A percentile compares a stretch with the other conserved stretches of the same genome.
phyloP scores from a whole-genome alignment of 1,284 basidiomycete genomes.

The Cerioporus squamosus region DNA sequence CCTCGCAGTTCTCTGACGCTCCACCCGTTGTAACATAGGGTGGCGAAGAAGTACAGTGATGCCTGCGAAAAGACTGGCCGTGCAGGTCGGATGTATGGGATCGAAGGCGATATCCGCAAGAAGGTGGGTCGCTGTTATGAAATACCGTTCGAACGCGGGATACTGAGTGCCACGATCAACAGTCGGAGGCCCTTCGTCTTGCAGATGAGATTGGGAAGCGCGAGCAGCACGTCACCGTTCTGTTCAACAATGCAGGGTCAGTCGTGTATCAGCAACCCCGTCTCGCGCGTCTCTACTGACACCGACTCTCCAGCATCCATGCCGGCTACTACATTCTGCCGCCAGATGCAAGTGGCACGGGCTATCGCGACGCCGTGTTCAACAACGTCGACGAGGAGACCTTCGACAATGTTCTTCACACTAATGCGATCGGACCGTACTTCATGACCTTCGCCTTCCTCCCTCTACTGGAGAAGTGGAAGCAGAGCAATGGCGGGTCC shows the following conservation, averaged over 20 bases:
- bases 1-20: not conserved
- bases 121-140: slow-evolving; percentile 39
- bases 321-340: slow-evolving; percentile 36
- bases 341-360: slow-evolving; percentile 37
- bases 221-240: slow-evolving; percentile 47
- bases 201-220: slow-evolving; percentile 46
- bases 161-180: not conserved
- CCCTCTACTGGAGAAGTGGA: slow-evolving; percentile 53
- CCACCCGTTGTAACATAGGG: slow-evolving; percentile 26
- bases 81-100: slow-evolving; percentile 44
- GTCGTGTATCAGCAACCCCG: not conserved
- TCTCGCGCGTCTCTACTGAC: not conserved
- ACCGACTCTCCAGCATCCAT: not conserved
- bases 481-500: slow-evolving; percentile 22
- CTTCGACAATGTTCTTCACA: slow-evolving; percentile 43
- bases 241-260: slow-evolving; percentile 45
- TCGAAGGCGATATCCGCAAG: slow-evolving; percentile 48
- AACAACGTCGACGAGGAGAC: slow-evolving; percentile 42
- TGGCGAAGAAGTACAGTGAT: slow-evolving; percentile 43
- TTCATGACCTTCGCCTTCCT: slow-evolving; percentile 57
- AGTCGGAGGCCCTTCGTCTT: slow-evolving; percentile 52
- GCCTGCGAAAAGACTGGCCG: slow-evolving; percentile 35
- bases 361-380: slow-evolving; percentile 43
- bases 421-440: slow-evolving; percentile 52
- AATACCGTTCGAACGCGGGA: not conserved